Base-by-base conservation (phyloP, 2,329 filamentous ascomycete species). In the Plenodomus biglobosus region DNA sequence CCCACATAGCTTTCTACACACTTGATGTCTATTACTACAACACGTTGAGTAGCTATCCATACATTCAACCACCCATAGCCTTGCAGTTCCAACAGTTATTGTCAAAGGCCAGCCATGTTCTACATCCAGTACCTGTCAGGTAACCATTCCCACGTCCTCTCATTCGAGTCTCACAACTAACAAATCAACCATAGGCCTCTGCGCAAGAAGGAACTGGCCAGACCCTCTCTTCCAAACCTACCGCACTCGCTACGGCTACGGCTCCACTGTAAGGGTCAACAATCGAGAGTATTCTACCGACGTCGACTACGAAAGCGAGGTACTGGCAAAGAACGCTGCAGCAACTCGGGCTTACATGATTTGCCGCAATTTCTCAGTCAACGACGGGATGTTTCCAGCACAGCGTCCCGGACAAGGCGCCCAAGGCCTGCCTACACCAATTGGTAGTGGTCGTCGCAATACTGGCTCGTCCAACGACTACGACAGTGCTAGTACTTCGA, bases 311-410 rank as follows among this genome's bases (percentile, higher is more conserved):
- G 85, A 88, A 70, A 88, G 87, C 54, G 88, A 92, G 70, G 78
- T 83, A 40, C 80, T 95, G 58, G 92, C 92, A 39, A 89, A 91
- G 68, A 92, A 97, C 73, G 94, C 92, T 65, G 92, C 92, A 20
- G 92, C 92, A 52, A 95, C 95, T 83, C 88, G 91, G 54, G 92
- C 92, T 48, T 97, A 96, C 75, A 92, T 96, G 84, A 94, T 96
- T 60, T 96, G 92, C 79, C 87, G 91, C 57, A 96, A 96, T 80
- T 96, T 96, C 76, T 95, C 90, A 46, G 89, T 95, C 73, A 96
- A 96, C 70, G 91, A 95, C 64, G 92, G 92, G 70, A 96, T 95
- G 90, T 83, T 82, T 56, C 83, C 76, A 67, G 66, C 80, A 60
- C 63, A 84, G 73, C 56, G 80, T 70, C 76, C 80, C 65, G 71